Evolutionary conservation across 2,329 filamentous ascomycete genomes (phyloP).

Genomic region (Aspergillus ibericus): DNA sequence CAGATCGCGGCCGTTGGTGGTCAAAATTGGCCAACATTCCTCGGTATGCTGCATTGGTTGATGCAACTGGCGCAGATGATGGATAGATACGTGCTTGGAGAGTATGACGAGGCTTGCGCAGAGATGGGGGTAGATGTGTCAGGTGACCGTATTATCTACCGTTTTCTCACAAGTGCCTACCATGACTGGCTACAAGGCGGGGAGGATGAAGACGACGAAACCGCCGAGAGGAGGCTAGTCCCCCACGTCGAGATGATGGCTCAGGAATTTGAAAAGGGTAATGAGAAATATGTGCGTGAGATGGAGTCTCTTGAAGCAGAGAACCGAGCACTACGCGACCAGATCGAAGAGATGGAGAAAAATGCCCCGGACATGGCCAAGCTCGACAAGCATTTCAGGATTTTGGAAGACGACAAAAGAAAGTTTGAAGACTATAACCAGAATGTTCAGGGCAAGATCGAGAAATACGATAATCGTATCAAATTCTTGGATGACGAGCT

Average conservation of each 20-base stretch:
- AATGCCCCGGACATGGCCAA: slow-evolving; percentile 79
- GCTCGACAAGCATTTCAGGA: slow-evolving; percentile 85
- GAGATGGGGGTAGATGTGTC: slow-evolving; percentile 85
- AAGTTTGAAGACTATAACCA: slow-evolving; percentile 97
- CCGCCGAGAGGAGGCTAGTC: slow-evolving; percentile 72
- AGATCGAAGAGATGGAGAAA: slow-evolving; percentile 88
- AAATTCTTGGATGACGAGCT: slow-evolving; percentile 84
- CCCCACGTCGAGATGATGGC: slow-evolving; percentile 90
- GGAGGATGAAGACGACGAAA: slow-evolving; percentile 83
- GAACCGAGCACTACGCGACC: slow-evolving; percentile 74
- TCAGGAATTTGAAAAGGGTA: slow-evolving; percentile 78
- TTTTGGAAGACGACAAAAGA: slow-evolving; percentile 88
- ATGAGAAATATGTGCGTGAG: slow-evolving; percentile 80
- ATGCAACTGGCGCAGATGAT: slow-evolving; percentile 97
- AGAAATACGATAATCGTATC: slow-evolving; percentile 82
- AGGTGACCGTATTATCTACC: slow-evolving; percentile 89
- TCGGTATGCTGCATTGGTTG: slow-evolving; percentile 96
- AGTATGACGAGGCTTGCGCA: slow-evolving; percentile 86
- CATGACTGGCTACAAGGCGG: slow-evolving; percentile 92
- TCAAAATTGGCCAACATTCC: slow-evolving; percentile 94
- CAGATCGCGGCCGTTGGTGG: slow-evolving; percentile 93
- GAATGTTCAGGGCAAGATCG: slow-evolving; percentile 76
- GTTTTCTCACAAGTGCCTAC: slow-evolving; percentile 87
- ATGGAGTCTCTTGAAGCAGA: slow-evolving; percentile 84
- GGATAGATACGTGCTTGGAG: slow-evolving; percentile 73